phyloP scores from a whole-genome alignment of 2,329 filamentous ascomycete genomes.

The Fusarium citri region DNA sequence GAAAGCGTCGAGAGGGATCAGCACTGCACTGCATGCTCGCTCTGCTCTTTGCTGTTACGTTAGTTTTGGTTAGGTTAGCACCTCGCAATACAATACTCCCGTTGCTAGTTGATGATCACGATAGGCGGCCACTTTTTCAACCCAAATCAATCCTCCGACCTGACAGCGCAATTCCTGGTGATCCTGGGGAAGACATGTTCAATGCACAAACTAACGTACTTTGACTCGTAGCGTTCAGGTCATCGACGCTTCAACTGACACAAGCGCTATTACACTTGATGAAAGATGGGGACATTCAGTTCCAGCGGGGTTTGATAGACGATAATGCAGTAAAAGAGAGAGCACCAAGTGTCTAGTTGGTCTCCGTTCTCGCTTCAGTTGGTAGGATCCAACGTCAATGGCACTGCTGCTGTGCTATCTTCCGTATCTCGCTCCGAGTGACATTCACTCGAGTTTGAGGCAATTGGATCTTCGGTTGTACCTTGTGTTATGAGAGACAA shows the following conservation, averaged over 20 bases:
- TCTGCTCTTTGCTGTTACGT: background rate
- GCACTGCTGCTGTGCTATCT: constrained; percentile 8
- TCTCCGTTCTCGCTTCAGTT: constrained; percentile 14
- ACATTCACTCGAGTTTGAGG: constrained; percentile 16
- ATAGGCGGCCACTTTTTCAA: constrained; percentile 33
- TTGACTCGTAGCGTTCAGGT: constrained; percentile 23
- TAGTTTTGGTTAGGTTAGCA: background rate
- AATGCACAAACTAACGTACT: constrained; percentile 26
- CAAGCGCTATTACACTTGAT: constrained; percentile 24
- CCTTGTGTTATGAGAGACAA: background rate
- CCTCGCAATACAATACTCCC: background rate
- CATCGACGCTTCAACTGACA: constrained; percentile 35
- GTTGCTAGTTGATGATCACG: constrained; percentile 27
- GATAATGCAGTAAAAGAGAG: constrained; percentile 3
- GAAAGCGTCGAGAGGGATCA: constrained; percentile 19
- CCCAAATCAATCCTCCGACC: constrained; percentile 8
- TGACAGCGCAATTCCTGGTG: constrained; percentile 22
- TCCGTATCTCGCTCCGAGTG: constrained; percentile 11
- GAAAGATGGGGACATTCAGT: constrained; percentile 20
- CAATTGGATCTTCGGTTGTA: constrained; percentile 11
- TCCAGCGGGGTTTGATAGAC: constrained; percentile 1
- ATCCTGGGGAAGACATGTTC: constrained; percentile 27
- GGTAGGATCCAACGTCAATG: background rate
- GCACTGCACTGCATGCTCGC: constrained; percentile 32
- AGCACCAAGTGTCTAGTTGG: constrained; percentile 17